Percentiles rank a stretch among this genome's conserved stretches.
Evolutionary conservation across 768 basidiomycete species (phyloP).

Genomic region (Wakefieldia striispora): DNA sequence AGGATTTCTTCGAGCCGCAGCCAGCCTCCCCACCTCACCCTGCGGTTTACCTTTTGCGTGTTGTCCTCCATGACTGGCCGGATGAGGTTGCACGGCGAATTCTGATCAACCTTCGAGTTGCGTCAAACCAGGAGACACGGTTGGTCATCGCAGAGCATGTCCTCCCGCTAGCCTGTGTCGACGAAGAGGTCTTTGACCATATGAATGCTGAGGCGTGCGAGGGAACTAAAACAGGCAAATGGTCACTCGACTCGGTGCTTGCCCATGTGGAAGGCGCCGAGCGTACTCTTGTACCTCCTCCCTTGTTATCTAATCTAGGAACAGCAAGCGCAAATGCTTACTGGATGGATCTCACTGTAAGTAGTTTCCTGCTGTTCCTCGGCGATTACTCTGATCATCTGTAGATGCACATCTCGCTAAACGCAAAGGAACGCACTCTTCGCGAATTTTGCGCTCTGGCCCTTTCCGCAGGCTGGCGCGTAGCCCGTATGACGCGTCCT

Average conservation of each 20-base stretch:
- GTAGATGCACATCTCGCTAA: conserved; percentile 70
- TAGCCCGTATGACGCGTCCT: conserved; percentile 52
- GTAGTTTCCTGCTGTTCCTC: conserved; percentile 3
- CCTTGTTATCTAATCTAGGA: conserved; percentile 71
- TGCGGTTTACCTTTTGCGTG: conserved; percentile 67
- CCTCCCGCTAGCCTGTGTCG: conserved; percentile 66
- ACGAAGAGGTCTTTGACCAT: conserved; percentile 30
- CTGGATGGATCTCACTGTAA: conserved; percentile 67
- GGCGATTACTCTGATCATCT: not conserved
- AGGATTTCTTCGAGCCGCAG: conserved; percentile 77
- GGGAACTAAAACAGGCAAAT: conserved; percentile 16
- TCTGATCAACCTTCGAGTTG: conserved; percentile 42
- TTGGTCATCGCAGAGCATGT: conserved; percentile 73
- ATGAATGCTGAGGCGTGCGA: not conserved
- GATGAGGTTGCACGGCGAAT: conserved; percentile 51
- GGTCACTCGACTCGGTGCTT: conserved; percentile 30
- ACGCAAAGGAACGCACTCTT: conserved; percentile 68
- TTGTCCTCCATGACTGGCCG: conserved; percentile 79
- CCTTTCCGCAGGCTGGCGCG: conserved; percentile 59
- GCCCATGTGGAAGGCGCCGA: conserved; percentile 52
- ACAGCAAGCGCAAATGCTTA: conserved; percentile 66
- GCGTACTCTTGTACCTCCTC: conserved; percentile 51
- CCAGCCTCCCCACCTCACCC: conserved; percentile 39
- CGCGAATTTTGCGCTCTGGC: conserved; percentile 57
- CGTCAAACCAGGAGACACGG: conserved; percentile 43